These are phyloP conservation scores for Aspergillus unguis DNA, from an alignment of 2,329 filamentous ascomycete species.

Conservation along the genomic window DNA sequence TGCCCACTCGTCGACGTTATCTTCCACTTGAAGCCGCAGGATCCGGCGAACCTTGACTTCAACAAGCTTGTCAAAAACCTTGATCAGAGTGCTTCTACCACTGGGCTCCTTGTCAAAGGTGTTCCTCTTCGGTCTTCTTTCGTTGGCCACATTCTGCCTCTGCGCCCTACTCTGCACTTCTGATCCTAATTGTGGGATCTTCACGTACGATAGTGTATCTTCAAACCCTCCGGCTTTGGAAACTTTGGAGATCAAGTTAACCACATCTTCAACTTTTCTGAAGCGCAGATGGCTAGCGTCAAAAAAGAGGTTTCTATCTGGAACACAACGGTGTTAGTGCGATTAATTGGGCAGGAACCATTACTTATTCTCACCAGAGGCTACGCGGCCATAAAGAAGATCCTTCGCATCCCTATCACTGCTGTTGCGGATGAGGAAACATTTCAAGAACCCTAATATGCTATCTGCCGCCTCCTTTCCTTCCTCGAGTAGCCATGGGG, in stretches of 20 bases:
- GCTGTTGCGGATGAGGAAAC: background rate
- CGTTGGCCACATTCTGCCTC: background rate
- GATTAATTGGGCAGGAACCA: background rate
- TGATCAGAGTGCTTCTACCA: background rate
- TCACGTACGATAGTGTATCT: constrained; percentile 4
- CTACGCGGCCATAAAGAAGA: background rate
- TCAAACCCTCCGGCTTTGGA: constrained; percentile 3
- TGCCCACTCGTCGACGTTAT: constrained; percentile 5
- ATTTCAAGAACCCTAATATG: background rate
- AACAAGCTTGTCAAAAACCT: constrained; percentile 2
- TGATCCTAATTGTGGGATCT: background rate
- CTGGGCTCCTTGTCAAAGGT: background rate
- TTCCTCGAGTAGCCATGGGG: background rate
- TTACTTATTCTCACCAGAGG: background rate
- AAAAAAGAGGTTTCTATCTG: constrained; percentile 2
- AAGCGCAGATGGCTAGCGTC: background rate
- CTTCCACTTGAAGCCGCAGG: background rate
- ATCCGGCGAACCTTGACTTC: background rate
- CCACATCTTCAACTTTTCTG: background rate
- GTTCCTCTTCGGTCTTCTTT: background rate
- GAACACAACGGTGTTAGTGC: background rate
- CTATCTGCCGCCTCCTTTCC: background rate
- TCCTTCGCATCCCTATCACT: constrained; percentile 1
- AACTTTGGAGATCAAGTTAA: background rate
- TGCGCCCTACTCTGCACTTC: background rate